Evolutionary conservation across 352 stramenopile species (phyloP).

Genomic region (Heterotrichella gracilis): DNA sequence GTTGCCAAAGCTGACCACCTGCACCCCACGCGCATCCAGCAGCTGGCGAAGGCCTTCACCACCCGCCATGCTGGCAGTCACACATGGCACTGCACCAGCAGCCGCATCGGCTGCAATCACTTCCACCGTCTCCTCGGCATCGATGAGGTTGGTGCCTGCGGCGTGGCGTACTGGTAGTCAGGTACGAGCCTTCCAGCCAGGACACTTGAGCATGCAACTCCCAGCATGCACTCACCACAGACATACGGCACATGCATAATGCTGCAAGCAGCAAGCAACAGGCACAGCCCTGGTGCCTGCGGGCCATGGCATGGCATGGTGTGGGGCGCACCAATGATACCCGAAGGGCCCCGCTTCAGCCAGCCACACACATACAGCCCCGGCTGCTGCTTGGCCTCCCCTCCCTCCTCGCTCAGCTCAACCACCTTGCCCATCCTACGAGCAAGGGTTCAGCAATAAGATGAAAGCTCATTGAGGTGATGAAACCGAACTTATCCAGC

Average conservation of each 20-base stretch:
- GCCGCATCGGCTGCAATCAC: neutral
- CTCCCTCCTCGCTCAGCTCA: slow-evolving; percentile 25
- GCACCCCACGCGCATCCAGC: slow-evolving; percentile 27
- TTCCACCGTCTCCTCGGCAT: slow-evolving; percentile 64
- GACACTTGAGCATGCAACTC: no score
- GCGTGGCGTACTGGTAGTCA: no score
- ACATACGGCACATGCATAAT: no score
- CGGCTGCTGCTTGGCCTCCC: slow-evolving; percentile 22
- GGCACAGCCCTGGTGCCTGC: no score
- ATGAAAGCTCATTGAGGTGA: no score
- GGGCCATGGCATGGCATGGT: no score
- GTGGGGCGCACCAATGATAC: slow-evolving; percentile 91
- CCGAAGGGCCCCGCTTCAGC: slow-evolving; percentile 73
- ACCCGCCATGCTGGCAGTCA: neutral
- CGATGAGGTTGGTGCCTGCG: slow-evolving; percentile 87
- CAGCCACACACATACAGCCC: slow-evolving; percentile 76
- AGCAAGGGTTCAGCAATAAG: no score
- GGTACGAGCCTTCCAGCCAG: no score
- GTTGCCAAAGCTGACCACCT: slow-evolving; percentile 33
- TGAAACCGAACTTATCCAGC: no score
- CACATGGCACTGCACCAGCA: neutral
- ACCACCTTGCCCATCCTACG: no score
- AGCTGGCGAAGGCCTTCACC: slow-evolving; percentile 26
- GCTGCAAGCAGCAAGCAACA: no score
- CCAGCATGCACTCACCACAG: no score